Evolutionary conservation across 2,329 filamentous ascomycete species (phyloP), one percentile per base, ranked within the genome.

Genomic region (Onygena corvina): DNA sequence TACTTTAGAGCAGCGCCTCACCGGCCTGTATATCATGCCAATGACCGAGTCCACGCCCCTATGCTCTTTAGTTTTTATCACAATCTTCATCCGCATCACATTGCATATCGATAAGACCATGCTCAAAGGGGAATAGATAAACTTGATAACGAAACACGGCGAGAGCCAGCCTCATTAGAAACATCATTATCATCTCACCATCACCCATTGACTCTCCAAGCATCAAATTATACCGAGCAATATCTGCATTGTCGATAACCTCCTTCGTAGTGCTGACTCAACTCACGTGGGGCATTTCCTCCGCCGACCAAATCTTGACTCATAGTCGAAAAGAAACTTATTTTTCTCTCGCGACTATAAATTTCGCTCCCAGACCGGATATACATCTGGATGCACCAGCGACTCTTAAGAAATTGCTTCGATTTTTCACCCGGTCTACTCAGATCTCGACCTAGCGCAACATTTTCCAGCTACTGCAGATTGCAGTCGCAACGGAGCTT

Each of bases 311-410:
- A 40, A n/a, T 11, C 14, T 40, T n/a, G n/a, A n/a, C n/a, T n/a
- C n/a, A n/a, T n/a, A n/a, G n/a, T n/a, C n/a, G n/a, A n/a, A n/a
- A n/a, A n/a, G n/a, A n/a, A n/a, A n/a, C n/a, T n/a, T n/a, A n/a
- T n/a, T n/a, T n/a, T n/a, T n/a, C n/a, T n/a, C n/a, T n/a, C n/a
- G n/a, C n/a, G n/a, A n/a, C n/a, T n/a, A n/a, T n/a, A n/a, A n/a
- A n/a, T n/a, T n/a, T n/a, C n/a, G n/a, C n/a, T n/a, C n/a, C n/a
- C n/a, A n/a, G n/a, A n/a, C n/a, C n/a, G n/a, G n/a, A n/a, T n/a
- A n/a, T n/a, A n/a, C n/a, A n/a, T 46, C 42, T 46, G 42, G 29
- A 46, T 46, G 42, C 42, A 46, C 42, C 42, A 29, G 23, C 42
- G 30, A 46, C 29, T 46, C 42, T 21, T 40, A n/a, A 14, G 36